Conservation (phyloP, 345 rosid species). For the Rhodamnia rubescens region DNA sequence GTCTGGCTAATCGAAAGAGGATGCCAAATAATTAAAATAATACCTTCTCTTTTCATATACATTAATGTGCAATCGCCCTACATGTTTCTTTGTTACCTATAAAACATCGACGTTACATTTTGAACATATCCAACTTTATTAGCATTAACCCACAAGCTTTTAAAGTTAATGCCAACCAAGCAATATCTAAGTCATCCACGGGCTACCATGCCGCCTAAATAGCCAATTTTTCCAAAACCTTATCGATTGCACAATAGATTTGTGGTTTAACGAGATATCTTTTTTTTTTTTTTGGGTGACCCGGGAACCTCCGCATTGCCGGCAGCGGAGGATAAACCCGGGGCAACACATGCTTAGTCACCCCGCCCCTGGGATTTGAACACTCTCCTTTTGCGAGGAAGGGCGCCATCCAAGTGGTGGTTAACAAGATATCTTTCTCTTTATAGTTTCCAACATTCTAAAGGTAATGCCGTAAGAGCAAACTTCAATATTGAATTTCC, state of each 20-base stretch:
- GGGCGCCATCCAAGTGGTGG: too few species aligned
- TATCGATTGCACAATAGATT: neutral
- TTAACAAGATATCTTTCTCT: too few species aligned
- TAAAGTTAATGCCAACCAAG: neutral
- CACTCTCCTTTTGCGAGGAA: too few species aligned
- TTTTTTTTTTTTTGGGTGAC: too few species aligned
- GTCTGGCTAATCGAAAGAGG: neutral
- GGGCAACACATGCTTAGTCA: too few species aligned
- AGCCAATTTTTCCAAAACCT: neutral
- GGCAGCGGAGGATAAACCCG: too few species aligned
- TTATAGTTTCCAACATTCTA: neutral
- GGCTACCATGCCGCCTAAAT: neutral
- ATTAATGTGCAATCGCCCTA: neutral
- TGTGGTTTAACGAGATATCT: neutral
- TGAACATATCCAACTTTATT: neutral
- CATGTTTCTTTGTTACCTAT: neutral
- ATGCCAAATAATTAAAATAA: neutral
- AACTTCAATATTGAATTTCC: neutral
- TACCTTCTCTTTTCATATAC: neutral
- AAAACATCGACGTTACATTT: neutral
- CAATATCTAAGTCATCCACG: neutral
- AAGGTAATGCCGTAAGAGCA: neutral
- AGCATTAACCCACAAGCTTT: neutral
- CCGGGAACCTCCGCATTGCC: too few species aligned
- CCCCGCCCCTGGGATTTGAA: too few species aligned